Evolutionary conservation across 2,329 filamentous ascomycete species (phyloP).

Genomic region (Alternaria brassicae): DNA sequence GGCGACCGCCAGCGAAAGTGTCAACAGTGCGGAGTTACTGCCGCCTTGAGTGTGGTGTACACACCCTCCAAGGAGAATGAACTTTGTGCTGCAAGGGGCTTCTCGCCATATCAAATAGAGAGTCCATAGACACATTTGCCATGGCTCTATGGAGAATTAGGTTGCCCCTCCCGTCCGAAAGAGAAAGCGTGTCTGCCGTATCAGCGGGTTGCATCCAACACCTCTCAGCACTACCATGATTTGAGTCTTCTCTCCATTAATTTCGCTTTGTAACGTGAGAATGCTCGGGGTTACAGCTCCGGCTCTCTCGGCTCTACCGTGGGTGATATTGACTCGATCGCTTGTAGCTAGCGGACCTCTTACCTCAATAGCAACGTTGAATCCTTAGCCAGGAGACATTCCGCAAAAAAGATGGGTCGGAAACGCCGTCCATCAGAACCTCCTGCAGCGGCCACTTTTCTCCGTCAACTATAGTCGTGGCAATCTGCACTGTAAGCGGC

Average conservation of each 20-base stretch:
- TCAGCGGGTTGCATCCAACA: neutral
- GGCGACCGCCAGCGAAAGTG: neutral
- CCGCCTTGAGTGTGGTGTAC: neutral
- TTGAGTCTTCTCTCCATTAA: neutral
- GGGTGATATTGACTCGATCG: neutral
- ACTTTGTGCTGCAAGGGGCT: neutral
- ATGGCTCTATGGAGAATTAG: neutral
- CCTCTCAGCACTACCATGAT: neutral
- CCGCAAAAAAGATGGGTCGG: constrained; percentile 1
- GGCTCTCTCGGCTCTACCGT: constrained; percentile 2
- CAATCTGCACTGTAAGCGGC: constrained; percentile 13
- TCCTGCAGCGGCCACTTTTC: constrained; percentile 3
- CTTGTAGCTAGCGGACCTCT: constrained; percentile 2
- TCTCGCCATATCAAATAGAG: neutral
- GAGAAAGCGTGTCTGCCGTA: neutral
- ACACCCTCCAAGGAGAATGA: neutral
- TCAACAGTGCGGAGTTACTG: neutral
- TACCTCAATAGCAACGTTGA: constrained; percentile 7
- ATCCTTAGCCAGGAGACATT: neutral
- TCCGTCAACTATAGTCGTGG: constrained; percentile 2
- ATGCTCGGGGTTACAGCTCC: neutral
- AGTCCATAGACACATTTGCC: neutral
- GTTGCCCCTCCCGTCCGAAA: neutral
- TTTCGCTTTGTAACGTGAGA: neutral
- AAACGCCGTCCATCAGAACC: neutral